Evolutionary conservation across 2,329 filamentous ascomycete genomes (phyloP).

Genomic region (Ascochyta pisi): DNA sequence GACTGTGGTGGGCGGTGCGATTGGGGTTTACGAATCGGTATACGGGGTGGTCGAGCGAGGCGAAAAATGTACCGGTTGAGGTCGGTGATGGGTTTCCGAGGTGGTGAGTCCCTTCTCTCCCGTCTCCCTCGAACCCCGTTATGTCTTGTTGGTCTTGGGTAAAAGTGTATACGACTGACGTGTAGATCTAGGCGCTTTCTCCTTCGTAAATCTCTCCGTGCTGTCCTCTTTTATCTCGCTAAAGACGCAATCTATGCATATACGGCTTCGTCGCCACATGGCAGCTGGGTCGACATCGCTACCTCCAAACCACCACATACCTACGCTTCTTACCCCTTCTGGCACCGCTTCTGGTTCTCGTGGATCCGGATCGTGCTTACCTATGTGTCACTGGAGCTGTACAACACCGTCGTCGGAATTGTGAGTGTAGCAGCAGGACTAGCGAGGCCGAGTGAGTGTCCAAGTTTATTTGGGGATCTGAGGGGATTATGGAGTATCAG

Average conservation of each 20-base stretch:
- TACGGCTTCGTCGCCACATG: constrained; percentile 30
- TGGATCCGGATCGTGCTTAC: constrained; percentile 33
- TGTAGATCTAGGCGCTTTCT: constrained; percentile 26
- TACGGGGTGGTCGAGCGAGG: constrained; percentile 36
- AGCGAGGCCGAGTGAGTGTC: constrained; percentile 35
- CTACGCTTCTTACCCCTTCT: constrained; percentile 13
- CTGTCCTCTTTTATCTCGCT: constrained; percentile 22
- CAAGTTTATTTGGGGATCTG: constrained; percentile 31
- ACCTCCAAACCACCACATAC: constrained; percentile 11
- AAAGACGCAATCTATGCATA: constrained; percentile 23
- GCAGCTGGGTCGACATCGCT: constrained; percentile 27
- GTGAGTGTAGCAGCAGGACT: constrained; percentile 26
- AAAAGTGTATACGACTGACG: no score
- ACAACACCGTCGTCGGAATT: constrained; percentile 18
- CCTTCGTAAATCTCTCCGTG: constrained; percentile 23
- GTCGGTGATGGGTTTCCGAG: constrained; percentile 26
- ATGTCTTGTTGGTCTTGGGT: no score
- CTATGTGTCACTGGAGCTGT: constrained; percentile 25
- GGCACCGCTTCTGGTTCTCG: constrained; percentile 19
- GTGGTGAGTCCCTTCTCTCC: constrained; percentile 20
- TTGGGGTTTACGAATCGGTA: constrained; percentile 28
- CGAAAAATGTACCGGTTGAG: constrained; percentile 35
- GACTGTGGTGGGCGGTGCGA: constrained; percentile 33
- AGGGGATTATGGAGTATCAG: constrained; percentile 26
- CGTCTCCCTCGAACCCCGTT: no score